Base-by-base conservation (phyloP, 345 rosid species). In the Ailanthus altissimus region DNA sequence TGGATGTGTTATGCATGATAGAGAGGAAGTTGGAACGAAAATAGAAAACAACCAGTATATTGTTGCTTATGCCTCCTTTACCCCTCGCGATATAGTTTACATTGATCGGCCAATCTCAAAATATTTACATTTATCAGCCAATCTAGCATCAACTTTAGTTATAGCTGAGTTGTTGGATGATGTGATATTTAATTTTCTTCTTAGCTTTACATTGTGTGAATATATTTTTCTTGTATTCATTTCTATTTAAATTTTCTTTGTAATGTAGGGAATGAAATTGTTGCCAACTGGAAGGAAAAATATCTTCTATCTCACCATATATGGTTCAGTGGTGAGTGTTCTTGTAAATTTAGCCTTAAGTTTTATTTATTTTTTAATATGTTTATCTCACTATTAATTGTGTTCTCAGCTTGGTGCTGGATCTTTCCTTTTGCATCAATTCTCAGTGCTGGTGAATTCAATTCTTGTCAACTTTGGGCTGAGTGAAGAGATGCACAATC, bases 401-500 rank as follows among this genome's bases (percentile, higher is more conserved):
- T 67, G 58, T 13, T 77, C 86, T 78, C 88, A 94, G 98, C 78
- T 96, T 76, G 97, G 97, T 5, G 93, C 91, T 79, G 97, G 97
- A 79, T 89, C 99, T 46, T 89, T 88, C 63, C 81, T 96, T 38
- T 82, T 96, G 49, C 98, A 91, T 86, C 94, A 93, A 23, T 86
- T 93, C 51, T 94, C 97, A 18, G 47, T 76, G 89, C 80, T 91
- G 88, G 91, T 94, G 61, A 90, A 91, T 76, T 84, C 91, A 47
- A 79, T 94, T 84, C 97, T 94, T 78, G 78, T 85, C 75, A 97
- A 80, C 70, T 92, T 97, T 45, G 98, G 98, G 67, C 81, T 97
- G 59, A 89, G 88, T 66, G 97, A 92, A 65, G 99, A 97, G 77
- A 92, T 97, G 97, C 93, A 94, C 85, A 91, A 90, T 82, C 95